Evolutionary conservation across 768 basidiomycete genomes (phyloP).

Genomic region (Pholiota microspora): DNA sequence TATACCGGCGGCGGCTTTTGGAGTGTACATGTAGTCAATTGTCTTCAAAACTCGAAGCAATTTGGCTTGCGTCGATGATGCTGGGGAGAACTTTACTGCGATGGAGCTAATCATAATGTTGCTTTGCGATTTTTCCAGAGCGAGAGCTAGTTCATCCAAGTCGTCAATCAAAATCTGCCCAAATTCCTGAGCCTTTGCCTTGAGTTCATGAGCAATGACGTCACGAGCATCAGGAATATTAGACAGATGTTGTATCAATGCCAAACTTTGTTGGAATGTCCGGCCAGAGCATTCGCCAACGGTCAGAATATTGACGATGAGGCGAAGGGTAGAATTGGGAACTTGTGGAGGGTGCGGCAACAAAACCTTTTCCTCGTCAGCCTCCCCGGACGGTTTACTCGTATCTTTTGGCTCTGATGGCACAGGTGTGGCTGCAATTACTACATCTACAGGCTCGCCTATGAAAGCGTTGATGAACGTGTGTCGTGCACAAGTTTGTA

Average conservation of each 20-base stretch:
- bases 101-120: conserved; percentile 64
- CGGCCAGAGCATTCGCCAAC: conserved; percentile 93
- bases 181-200: conserved; percentile 82
- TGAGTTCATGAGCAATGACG: conserved; percentile 85
- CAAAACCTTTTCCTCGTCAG: conserved; percentile 47
- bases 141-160: conserved; percentile 70
- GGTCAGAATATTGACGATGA: conserved; percentile 97
- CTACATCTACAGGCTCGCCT: background rate
- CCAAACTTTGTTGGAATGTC: conserved; percentile 93
- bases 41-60: conserved; percentile 93
- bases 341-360: conserved; percentile 80
- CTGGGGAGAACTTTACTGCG: conserved; percentile 88
- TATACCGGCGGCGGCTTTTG: conserved; percentile 36
- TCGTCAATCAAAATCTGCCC: conserved; percentile 74
- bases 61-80: conserved; percentile 96
- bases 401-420: conserved; percentile 8
- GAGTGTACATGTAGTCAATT: conserved; percentile 94
- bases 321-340: conserved; percentile 78
- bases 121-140: conserved; percentile 48
- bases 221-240: conserved; percentile 86
- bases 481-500: background rate
- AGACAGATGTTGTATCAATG: conserved; percentile 90
- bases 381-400: conserved; percentile 29
- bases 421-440: conserved; percentile 4
- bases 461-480: background rate